Evolutionary conservation across 768 basidiomycete species (phyloP).

Genomic region (Boletellus emodensis): DNA sequence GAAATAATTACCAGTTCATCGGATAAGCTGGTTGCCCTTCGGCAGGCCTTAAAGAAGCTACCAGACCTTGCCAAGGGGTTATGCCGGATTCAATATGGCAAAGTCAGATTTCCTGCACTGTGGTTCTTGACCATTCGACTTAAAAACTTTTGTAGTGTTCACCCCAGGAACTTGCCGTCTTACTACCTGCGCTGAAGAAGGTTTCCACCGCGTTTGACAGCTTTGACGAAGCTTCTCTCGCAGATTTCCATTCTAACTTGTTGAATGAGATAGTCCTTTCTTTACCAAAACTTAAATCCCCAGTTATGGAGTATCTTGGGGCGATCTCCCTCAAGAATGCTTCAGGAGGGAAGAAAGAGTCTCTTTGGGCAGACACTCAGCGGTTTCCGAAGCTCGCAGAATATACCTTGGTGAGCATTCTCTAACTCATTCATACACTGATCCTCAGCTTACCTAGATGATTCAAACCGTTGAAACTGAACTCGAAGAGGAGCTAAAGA

Average conservation of each 20-base stretch:
- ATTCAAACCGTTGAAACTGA: constrained; percentile 67
- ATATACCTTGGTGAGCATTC: constrained; percentile 51
- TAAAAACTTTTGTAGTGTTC: constrained; percentile 51
- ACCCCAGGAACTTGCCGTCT: constrained; percentile 71
- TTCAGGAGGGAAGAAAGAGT: constrained; percentile 58
- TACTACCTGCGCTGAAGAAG: constrained; percentile 73
- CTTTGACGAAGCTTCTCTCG: constrained; percentile 39
- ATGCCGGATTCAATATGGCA: constrained; percentile 85
- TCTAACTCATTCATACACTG: not conserved
- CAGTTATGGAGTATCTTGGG: constrained; percentile 50
- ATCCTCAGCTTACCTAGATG: constrained; percentile 39
- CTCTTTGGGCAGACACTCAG: constrained; percentile 60
- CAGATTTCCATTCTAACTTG: constrained; percentile 60
- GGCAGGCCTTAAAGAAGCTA: constrained; percentile 64
- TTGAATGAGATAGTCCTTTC: constrained; percentile 67
- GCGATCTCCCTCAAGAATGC: constrained; percentile 62
- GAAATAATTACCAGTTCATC: constrained; percentile 69
- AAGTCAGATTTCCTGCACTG: constrained; percentile 44
- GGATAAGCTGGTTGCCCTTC: constrained; percentile 61
- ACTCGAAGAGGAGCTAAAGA: constrained; percentile 67
- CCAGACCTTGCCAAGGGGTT: constrained; percentile 88
- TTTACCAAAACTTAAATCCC: constrained; percentile 60
- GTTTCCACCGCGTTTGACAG: constrained; percentile 61
- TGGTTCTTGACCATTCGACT: not conserved
- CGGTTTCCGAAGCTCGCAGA: constrained; percentile 56